phyloP scores from a whole-genome alignment of 2,329 filamentous ascomycete genomes.

The Cyanodermella asteris region DNA sequence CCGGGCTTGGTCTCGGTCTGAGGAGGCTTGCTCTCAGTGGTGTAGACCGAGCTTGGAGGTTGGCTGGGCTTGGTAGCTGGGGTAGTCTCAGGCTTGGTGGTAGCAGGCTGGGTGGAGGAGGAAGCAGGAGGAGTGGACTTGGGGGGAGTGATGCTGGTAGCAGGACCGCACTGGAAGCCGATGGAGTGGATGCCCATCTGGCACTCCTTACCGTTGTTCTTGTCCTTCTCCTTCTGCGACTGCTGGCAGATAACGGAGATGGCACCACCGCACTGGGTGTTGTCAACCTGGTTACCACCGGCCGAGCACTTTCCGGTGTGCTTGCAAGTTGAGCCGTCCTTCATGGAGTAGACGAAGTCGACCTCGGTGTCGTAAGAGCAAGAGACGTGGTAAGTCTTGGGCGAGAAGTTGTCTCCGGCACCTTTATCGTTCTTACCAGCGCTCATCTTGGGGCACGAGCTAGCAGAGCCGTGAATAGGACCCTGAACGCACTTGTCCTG shows the following conservation, averaged over 20 bases:
- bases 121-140: not conserved
- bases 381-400: conserved; percentile 50
- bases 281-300: conserved; percentile 41
- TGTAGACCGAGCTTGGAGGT: too few species aligned
- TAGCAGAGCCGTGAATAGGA: too few species aligned
- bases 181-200: conserved; percentile 53
- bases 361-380: conserved; percentile 57
- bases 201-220: conserved; percentile 36
- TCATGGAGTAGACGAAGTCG: conserved; percentile 69
- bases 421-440: too few species aligned
- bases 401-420: too few species aligned
- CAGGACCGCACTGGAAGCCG: conserved; percentile 43
- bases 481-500: too few species aligned
- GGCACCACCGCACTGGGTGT: conserved; percentile 83
- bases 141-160: not conserved
- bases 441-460: too few species aligned
- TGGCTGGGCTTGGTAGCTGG: too few species aligned
- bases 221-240: too few species aligned
- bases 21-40: too few species aligned
- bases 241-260: conserved; percentile 46
- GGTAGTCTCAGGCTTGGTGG: too few species aligned
- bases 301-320: conserved; percentile 47
- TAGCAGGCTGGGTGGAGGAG: too few species aligned
- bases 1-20: too few species aligned
- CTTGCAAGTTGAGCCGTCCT: conserved; percentile 61